Percentiles rank a stretch among this genome's conserved stretches.
Conservation (phyloP, 208 protist genomes). For the Angomonas desouzai region DNA sequence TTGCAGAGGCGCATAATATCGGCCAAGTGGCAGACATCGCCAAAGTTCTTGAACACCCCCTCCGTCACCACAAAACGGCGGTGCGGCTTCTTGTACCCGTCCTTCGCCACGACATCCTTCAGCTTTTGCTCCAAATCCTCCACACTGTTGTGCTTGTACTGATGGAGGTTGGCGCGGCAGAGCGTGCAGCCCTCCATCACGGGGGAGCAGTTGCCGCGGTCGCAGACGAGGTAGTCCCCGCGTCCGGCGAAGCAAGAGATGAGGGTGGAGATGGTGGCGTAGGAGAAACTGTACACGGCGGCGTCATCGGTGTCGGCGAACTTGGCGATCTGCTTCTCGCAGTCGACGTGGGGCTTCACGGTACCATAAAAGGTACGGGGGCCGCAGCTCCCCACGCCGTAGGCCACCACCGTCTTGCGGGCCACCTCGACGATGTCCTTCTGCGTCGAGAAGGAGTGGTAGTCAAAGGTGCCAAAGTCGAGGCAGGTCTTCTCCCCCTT, state of each 20-base stretch:
- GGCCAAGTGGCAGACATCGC: slow-evolving; percentile 84
- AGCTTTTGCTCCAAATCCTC: slow-evolving; percentile 85
- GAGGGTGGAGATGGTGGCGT: slow-evolving; percentile 93
- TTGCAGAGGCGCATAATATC: slow-evolving; percentile 91
- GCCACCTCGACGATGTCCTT: slow-evolving; percentile 74
- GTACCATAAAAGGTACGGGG: slow-evolving; percentile 98
- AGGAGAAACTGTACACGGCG: slow-evolving; percentile 95
- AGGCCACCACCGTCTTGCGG: slow-evolving; percentile 84
- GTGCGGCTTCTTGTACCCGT: slow-evolving; percentile 57
- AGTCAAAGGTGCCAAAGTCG: slow-evolving; percentile 93
- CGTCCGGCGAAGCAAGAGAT: slow-evolving; percentile 93
- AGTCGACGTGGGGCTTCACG: slow-evolving; percentile 93
- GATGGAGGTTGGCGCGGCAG: slow-evolving; percentile 76
- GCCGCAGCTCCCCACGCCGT: slow-evolving; percentile 97
- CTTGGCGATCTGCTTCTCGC: slow-evolving; percentile 87
- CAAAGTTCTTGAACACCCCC: slow-evolving; percentile 92
- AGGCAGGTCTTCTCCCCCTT: slow-evolving; percentile 47
- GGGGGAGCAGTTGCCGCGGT: slow-evolving; percentile 79
- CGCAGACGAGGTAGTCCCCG: slow-evolving; percentile 92
- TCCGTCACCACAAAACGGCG: slow-evolving; percentile 95
- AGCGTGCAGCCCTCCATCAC: slow-evolving; percentile 88
- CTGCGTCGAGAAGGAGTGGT: slow-evolving; percentile 90
- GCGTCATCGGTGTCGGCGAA: slow-evolving; percentile 88
- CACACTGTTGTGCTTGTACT: slow-evolving; percentile 97
- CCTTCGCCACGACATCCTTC: slow-evolving; percentile 59